These are phyloP conservation scores for Scheffersomyces segobiensis DNA, from an alignment of 1,139 yeast species.

Conservation along the genomic window DNA sequence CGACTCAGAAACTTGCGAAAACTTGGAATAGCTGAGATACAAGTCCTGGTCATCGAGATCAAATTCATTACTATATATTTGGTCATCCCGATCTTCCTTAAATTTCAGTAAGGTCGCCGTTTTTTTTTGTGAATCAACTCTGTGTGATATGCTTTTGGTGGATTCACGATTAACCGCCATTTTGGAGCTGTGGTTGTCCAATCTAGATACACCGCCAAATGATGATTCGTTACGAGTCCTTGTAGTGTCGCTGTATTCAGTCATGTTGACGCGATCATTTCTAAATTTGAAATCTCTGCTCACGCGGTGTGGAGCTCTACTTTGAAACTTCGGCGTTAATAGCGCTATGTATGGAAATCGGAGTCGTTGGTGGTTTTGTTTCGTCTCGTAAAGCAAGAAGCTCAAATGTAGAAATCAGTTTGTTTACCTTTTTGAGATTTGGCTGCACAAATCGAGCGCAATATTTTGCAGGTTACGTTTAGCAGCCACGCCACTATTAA, in stretches of 20 bases:
- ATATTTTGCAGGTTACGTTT: neutral
- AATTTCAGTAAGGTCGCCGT: slow-evolving; percentile 10
- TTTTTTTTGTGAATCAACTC: neutral
- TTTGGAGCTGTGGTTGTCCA: neutral
- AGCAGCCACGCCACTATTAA: neutral
- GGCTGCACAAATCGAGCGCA: neutral
- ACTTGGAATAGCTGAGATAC: slow-evolving; percentile 38
- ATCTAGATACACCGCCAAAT: neutral
- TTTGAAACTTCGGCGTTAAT: neutral
- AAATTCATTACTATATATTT: slow-evolving; percentile 20
- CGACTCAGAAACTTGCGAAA: slow-evolving; percentile 33
- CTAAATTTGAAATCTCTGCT: neutral
- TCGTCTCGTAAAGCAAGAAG: neutral
- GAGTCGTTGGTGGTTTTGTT: neutral
- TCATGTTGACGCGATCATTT: neutral
- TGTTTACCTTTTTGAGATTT: neutral
- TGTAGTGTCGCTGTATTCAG: neutral
- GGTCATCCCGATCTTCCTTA: slow-evolving; percentile 13
- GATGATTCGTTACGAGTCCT: neutral
- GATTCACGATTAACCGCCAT: neutral
- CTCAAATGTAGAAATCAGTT: neutral
- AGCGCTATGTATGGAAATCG: neutral
- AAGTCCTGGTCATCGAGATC: slow-evolving; percentile 22
- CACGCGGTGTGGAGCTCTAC: neutral
- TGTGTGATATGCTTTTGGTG: neutral